Evolutionary conservation across 306 rosid species (phyloP), one percentile per base, ranked within the genome.

Genomic region (Dalbergia oliveri): DNA sequence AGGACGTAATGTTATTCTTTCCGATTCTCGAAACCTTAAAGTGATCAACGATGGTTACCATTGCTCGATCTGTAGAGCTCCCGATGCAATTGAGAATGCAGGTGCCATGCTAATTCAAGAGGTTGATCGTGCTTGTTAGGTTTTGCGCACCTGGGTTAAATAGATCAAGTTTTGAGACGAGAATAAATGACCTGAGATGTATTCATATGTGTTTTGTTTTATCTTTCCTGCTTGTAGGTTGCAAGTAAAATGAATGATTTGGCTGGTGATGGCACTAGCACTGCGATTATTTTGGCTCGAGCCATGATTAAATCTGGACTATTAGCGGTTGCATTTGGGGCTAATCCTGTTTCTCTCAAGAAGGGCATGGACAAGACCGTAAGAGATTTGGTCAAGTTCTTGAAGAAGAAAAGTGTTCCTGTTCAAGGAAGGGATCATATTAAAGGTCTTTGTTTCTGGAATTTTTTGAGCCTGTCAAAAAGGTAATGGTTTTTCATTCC

Each of bases 251-350:
- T 93, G 97, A 95, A 95, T 82, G 91, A 86, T 84, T 85, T 90
- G 88, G 98, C 97, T 43, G 99, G 99, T 69, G 99, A 93, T 88
- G 99, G 99, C 53, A 95, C 99, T 56, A 90, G 96, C 82, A 93
- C 98, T 78, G 98, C 98, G 33, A 82, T 95, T 80, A 87, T 95
- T 86, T 86, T 95, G 93, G 94, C 98, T 31, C 88, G 93, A 10
- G 99, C 92, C 74, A 91, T 95, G 89, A 87, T 90, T 81, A 95
- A 84, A 89, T 84, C 83, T 61, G 99, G 99, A 84, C 61, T 86
- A 53, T 75, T 85, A 85, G 97, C 99, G 6, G 90, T 95, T 82
- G 84, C 93, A 64, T 95, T 88, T 76, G 98, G 97, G 45, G 99
- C 99, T 61, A 92, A 95, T 87, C 97, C 99, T 21, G 84, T 95